Conservation (phyloP, 495 filamentous ascomycete species). For the Aspergillus cristatus region DNA sequence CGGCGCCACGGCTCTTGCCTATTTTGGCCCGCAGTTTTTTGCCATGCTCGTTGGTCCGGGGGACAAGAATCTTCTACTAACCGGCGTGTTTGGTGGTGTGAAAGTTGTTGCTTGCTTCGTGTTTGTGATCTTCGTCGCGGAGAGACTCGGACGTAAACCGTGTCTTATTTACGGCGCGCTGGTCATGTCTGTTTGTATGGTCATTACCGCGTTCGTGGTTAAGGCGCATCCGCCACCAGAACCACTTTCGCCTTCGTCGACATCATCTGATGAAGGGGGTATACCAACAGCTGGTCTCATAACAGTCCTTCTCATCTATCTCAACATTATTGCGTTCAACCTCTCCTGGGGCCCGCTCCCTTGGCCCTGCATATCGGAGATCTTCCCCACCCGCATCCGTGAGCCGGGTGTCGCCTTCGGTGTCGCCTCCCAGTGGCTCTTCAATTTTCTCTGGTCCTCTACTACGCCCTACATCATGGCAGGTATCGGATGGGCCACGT, state of each 20-base stretch:
- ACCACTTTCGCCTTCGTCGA: slow-evolving; percentile 14
- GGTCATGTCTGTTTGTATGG: slow-evolving; percentile 43
- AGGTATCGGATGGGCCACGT: slow-evolving; percentile 40
- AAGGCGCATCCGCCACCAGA: slow-evolving; percentile 39
- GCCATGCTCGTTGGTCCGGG: slow-evolving; percentile 42
- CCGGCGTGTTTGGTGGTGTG: slow-evolving; percentile 42
- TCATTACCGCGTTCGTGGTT: slow-evolving; percentile 45
- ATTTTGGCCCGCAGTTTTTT: slow-evolving; percentile 46
- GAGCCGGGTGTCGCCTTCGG: slow-evolving; percentile 39
- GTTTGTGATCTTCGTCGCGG: slow-evolving; percentile 46
- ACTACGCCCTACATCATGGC: slow-evolving; percentile 43
- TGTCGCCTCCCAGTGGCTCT: slow-evolving; percentile 44
- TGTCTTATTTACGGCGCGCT: slow-evolving; percentile 43
- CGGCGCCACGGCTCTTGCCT: slow-evolving; percentile 45
- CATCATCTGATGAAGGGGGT: slow-evolving; percentile 7
- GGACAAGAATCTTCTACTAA: slow-evolving; percentile 33
- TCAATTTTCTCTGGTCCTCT: slow-evolving; percentile 44
- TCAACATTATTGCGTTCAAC: slow-evolving; percentile 38
- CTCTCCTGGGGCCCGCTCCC: slow-evolving; percentile 32
- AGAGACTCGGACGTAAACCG: slow-evolving; percentile 45
- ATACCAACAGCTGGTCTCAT: slow-evolving; percentile 34
- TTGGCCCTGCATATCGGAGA: slow-evolving; percentile 33
- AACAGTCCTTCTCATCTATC: slow-evolving; percentile 42
- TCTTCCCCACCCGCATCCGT: slow-evolving; percentile 42
- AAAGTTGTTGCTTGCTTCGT: slow-evolving; percentile 41